Conservation (phyloP, 2,329 filamentous ascomycete genomes). For the Diaporthe ilicicola region DNA sequence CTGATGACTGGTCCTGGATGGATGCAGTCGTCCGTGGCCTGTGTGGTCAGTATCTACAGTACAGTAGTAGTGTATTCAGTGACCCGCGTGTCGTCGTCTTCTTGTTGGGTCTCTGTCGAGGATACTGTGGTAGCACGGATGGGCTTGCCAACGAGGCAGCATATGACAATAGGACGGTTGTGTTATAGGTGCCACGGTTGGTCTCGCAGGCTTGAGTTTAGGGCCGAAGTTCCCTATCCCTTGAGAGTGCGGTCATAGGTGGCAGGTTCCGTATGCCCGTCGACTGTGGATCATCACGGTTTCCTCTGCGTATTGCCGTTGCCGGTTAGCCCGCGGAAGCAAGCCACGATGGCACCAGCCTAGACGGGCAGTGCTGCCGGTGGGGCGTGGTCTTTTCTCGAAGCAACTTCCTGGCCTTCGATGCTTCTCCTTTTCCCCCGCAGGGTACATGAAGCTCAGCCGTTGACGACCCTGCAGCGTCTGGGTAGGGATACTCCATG, state of each 20-base stretch:
- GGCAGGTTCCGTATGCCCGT: constrained; percentile 15
- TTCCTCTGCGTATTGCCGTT: constrained; percentile 4
- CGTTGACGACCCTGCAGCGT: not conserved
- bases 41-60: not conserved
- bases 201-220: constrained; percentile 3
- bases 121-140: not conserved
- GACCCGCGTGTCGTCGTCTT: not conserved
- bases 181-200: constrained; percentile 13
- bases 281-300: not conserved
- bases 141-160: not conserved
- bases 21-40: not conserved
- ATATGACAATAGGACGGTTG: constrained; percentile 5
- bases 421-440: constrained; percentile 9
- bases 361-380: constrained; percentile 17
- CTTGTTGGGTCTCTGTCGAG: not conserved
- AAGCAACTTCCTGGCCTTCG: constrained; percentile 3
- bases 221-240: constrained; percentile 8
- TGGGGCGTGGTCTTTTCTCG: constrained; percentile 2
- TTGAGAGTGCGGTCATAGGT: not conserved
- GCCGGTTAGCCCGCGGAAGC: not conserved
- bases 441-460: not conserved
- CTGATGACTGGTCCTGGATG: not conserved
- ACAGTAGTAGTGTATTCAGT: too few species aligned
- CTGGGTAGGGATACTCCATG: not conserved
- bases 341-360: constrained; percentile 7